phyloP scores from a whole-genome alignment of 2,329 filamentous ascomycete genomes.

The Emmonsiellopsis sp. region DNA sequence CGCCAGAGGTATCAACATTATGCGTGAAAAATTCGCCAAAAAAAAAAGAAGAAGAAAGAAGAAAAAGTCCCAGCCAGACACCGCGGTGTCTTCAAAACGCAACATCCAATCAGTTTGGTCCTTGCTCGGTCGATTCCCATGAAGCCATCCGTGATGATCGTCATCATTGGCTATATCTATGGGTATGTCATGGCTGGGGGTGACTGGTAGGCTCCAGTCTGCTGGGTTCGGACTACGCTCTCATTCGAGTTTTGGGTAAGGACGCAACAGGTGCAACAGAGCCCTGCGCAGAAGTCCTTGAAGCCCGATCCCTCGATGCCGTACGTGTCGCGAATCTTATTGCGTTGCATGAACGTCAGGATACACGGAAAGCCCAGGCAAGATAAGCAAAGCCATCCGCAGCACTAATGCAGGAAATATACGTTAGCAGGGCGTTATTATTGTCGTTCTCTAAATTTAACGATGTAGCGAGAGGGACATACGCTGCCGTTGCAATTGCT shows the following conservation, averaged over 20 bases:
- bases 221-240: conserved; percentile 18
- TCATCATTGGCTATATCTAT: background rate
- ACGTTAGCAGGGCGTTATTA: background rate
- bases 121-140: background rate
- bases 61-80: too few species aligned
- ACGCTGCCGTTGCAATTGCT: conserved; percentile 22
- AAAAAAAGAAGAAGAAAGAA: too few species aligned
- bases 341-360: conserved; percentile 45
- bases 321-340: conserved; percentile 46
- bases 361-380: conserved; percentile 28
- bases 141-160: background rate
- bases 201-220: conserved; percentile 17
- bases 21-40: too few species aligned
- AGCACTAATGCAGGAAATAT: conserved; percentile 22
- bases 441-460: background rate
- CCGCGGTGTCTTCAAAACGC: too few species aligned
- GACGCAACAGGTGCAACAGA: conserved; percentile 49
- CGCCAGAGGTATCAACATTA: too few species aligned
- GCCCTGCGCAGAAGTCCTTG: conserved; percentile 45
- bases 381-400: conserved; percentile 22
- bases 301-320: conserved; percentile 43
- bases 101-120: background rate
- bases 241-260: conserved; percentile 54
- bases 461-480: conserved; percentile 6
- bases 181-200: conserved; percentile 16